These are phyloP conservation scores for Sphagnum magellanicum DNA, from an alignment of 228 moss, liverwort and hornwort species.

Conservation along the genomic window DNA sequence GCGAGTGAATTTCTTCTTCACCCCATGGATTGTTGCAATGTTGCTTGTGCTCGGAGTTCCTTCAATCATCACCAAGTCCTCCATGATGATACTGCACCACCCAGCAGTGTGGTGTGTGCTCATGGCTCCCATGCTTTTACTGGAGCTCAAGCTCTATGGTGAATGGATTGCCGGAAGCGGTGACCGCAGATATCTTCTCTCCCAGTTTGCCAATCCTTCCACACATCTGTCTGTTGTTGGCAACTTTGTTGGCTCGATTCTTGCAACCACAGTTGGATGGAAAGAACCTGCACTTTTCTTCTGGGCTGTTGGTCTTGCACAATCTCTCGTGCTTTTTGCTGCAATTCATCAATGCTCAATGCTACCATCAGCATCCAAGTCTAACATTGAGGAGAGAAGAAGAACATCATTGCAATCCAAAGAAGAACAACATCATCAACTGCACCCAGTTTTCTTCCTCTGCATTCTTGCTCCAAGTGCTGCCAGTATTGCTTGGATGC, in stretches of 20 bases:
- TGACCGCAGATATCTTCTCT: background rate
- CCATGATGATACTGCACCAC: background rate
- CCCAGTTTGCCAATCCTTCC: conserved; percentile 9
- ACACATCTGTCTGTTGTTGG: conserved; percentile 10
- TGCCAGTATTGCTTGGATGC: conserved; percentile 8
- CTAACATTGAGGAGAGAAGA: too few relatives aligned
- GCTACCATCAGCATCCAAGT: too few relatives aligned
- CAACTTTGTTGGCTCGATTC: conserved; percentile 6
- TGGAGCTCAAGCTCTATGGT: conserved; percentile 10
- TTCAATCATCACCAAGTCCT: background rate
- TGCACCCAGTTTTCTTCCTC: conserved; percentile 11
- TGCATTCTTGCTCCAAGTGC: conserved; percentile 4
- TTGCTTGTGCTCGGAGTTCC: conserved; percentile 6
- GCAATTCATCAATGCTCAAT: conserved; percentile 3
- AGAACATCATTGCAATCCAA: conserved; percentile 1
- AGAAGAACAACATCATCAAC: background rate
- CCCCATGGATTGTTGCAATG: conserved; percentile 11
- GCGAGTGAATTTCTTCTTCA: conserved; percentile 10
- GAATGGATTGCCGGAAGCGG: conserved; percentile 5
- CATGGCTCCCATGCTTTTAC: conserved; percentile 6
- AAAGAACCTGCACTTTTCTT: conserved; percentile 8
- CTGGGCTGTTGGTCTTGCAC: conserved; percentile 10
- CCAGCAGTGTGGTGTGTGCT: conserved; percentile 7
- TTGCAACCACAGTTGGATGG: conserved; percentile 6
- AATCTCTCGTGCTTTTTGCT: conserved; percentile 4